phyloP scores from a whole-genome alignment of 2,329 filamentous ascomycete species.

The Thielaviopsis euricoi region DNA sequence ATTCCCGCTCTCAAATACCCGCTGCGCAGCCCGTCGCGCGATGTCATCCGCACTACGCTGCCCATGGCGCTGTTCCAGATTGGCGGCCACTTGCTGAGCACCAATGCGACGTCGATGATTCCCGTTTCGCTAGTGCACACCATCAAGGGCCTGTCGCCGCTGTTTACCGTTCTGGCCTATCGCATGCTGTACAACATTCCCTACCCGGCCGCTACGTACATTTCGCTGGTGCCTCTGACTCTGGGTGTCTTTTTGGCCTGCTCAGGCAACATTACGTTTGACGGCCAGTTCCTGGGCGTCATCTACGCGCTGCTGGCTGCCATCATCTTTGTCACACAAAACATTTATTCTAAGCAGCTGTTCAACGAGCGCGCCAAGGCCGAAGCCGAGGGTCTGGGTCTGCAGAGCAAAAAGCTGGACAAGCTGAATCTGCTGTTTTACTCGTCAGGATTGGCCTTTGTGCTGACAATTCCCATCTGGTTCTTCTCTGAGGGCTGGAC shows the following conservation, averaged over 20 bases:
- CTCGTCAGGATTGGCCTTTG: slow-evolving; percentile 82
- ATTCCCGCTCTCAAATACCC: slow-evolving; percentile 72
- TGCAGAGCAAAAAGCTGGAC: slow-evolving; percentile 64
- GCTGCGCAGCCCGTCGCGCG: slow-evolving; percentile 62
- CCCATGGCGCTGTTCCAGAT: slow-evolving; percentile 88
- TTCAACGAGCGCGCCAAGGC: slow-evolving; percentile 87
- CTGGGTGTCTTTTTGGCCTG: slow-evolving; percentile 92
- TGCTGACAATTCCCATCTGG: slow-evolving; percentile 83
- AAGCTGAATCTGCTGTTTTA: slow-evolving; percentile 96
- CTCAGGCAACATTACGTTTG: slow-evolving; percentile 62
- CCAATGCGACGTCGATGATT: slow-evolving; percentile 84
- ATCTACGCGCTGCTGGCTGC: slow-evolving; percentile 78
- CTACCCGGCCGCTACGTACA: slow-evolving; percentile 74
- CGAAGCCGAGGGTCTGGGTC: slow-evolving; percentile 51
- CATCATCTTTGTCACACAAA: slow-evolving; percentile 90
- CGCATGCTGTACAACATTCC: slow-evolving; percentile 74
- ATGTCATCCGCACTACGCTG: slow-evolving; percentile 75
- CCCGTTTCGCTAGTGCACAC: slow-evolving; percentile 95
- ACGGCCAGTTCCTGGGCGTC: slow-evolving; percentile 79
- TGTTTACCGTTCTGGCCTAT: slow-evolving; percentile 92
- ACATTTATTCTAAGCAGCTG: slow-evolving; percentile 94
- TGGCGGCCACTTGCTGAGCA: slow-evolving; percentile 81
- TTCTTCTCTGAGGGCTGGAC: slow-evolving; percentile 74
- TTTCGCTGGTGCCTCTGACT: slow-evolving; percentile 80
- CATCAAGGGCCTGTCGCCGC: slow-evolving; percentile 89